Evolutionary conservation across 768 basidiomycete species (phyloP).

Genomic region (Suillus placidus): DNA sequence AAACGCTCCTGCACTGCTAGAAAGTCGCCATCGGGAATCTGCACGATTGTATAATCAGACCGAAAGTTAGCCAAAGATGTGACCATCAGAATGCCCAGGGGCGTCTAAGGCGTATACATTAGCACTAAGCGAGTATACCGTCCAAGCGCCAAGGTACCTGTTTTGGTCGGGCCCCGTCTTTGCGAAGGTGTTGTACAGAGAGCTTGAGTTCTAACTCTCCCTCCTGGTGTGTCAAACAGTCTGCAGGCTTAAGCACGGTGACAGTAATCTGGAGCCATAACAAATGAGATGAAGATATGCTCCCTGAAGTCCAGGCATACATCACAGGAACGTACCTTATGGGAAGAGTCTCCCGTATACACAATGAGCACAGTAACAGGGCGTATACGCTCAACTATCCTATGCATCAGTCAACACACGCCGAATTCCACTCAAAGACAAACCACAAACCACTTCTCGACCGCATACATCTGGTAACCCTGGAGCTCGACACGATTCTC

Average conservation of each 20-base stretch:
- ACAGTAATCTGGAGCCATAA: conserved; percentile 53
- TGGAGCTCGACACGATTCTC: conserved; percentile 47
- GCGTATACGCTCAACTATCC: conserved; percentile 69
- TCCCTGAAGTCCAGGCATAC: not conserved
- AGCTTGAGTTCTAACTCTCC: conserved; percentile 61
- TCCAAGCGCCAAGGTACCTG: conserved; percentile 41
- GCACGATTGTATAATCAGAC: conserved; percentile 84
- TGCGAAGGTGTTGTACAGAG: conserved; percentile 60
- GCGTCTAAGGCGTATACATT: conserved; percentile 45
- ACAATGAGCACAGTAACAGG: conserved; percentile 67
- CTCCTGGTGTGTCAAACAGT: conserved; percentile 44
- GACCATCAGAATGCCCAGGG: conserved; percentile 71
- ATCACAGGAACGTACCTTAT: conserved; percentile 49
- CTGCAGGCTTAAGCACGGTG: conserved; percentile 53
- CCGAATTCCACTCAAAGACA: not conserved
- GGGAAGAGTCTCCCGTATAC: conserved; percentile 73
- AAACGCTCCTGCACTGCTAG: conserved; percentile 64
- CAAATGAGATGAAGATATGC: conserved; percentile 20
- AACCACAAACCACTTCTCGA: conserved; percentile 69
- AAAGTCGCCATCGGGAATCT: conserved; percentile 70
- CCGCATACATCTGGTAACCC: conserved; percentile 83
- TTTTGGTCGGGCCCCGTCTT: conserved; percentile 75
- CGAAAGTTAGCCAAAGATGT: conserved; percentile 88
- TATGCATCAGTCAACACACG: conserved; percentile 24
- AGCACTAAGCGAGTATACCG: not conserved